Conservation (phyloP, 2,329 filamentous ascomycete species). For the Fusarium buharicum region DNA sequence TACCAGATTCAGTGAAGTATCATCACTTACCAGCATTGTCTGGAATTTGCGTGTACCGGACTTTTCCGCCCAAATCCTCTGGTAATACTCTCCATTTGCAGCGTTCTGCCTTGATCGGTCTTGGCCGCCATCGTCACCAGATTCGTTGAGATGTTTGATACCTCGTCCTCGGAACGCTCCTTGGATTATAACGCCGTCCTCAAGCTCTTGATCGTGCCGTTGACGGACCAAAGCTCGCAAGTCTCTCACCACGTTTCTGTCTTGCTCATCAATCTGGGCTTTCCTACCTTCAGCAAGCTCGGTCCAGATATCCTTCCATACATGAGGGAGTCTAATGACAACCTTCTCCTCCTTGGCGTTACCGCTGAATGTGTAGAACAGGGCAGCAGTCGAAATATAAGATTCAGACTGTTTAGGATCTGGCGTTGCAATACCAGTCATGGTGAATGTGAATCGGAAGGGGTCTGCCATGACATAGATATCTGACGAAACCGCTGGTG, state of each 20-base stretch:
- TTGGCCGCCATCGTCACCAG: slow-evolving; percentile 58
- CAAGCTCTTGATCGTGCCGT: slow-evolving; percentile 74
- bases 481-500: slow-evolving; percentile 49
- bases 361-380: slow-evolving; percentile 84
- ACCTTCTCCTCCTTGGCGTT: slow-evolving; percentile 87
- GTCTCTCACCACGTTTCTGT: slow-evolving; percentile 74
- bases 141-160: slow-evolving; percentile 59
- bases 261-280: slow-evolving; percentile 72
- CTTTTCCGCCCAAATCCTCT: slow-evolving; percentile 70
- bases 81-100: slow-evolving; percentile 60
- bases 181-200: slow-evolving; percentile 79
- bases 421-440: slow-evolving; percentile 78
- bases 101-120: slow-evolving; percentile 56
- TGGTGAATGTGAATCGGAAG: slow-evolving; percentile 73
- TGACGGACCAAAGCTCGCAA: slow-evolving; percentile 77
- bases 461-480: slow-evolving; percentile 60
- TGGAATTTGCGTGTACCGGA: slow-evolving; percentile 71
- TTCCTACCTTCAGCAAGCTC: slow-evolving; percentile 80
- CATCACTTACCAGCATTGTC: slow-evolving; percentile 73
- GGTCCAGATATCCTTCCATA: slow-evolving; percentile 87
- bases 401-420: slow-evolving; percentile 85
- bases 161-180: slow-evolving; percentile 77
- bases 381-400: slow-evolving; percentile 81
- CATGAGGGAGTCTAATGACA: slow-evolving; percentile 77
- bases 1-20: neutral